phyloP scores from a whole-genome alignment of 768 basidiomycete genomes.

The Daedaleopsis sinensis region DNA sequence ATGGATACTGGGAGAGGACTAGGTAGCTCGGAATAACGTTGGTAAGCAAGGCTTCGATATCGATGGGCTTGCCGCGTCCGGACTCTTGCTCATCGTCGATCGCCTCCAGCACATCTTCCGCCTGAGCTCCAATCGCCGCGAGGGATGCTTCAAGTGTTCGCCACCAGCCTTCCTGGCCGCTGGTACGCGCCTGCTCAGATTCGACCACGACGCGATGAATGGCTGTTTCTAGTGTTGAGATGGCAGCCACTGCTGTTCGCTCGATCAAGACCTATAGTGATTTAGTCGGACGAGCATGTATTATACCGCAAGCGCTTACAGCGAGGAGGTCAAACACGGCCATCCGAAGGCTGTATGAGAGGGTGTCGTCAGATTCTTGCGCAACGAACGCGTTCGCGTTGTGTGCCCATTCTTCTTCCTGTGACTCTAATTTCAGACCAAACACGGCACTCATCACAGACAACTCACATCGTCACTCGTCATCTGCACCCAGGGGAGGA shows the following conservation, averaged over 20 bases:
- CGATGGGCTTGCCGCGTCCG: constrained; percentile 66
- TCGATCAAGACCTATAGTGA: constrained; percentile 45
- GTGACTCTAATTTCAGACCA: neutral
- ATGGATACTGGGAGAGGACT: constrained; percentile 72
- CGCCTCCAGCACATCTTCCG: constrained; percentile 74
- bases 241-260: constrained; percentile 52
- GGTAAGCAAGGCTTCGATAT: constrained; percentile 75
- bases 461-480: constrained; percentile 81
- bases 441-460: neutral
- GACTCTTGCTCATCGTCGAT: constrained; percentile 76
- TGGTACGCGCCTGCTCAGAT: constrained; percentile 56
- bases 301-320: constrained; percentile 42
- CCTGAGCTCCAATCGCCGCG: constrained; percentile 78
- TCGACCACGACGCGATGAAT: constrained; percentile 58
- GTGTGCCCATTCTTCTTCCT: constrained; percentile 91
- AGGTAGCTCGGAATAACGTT: constrained; percentile 82
- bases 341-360: constrained; percentile 78
- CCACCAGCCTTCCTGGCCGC: constrained; percentile 81
- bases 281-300: neutral
- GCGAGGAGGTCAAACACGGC: constrained; percentile 83
- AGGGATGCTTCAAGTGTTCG: constrained; percentile 85
- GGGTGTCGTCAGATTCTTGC: constrained; percentile 92
- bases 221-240: constrained; percentile 52
- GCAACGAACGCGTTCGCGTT: constrained; percentile 92
- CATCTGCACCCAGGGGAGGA: constrained; percentile 83